These are phyloP conservation scores for Sinapis alba DNA, from an alignment of 441 rosid genomes.

Conservation along the genomic window DNA sequence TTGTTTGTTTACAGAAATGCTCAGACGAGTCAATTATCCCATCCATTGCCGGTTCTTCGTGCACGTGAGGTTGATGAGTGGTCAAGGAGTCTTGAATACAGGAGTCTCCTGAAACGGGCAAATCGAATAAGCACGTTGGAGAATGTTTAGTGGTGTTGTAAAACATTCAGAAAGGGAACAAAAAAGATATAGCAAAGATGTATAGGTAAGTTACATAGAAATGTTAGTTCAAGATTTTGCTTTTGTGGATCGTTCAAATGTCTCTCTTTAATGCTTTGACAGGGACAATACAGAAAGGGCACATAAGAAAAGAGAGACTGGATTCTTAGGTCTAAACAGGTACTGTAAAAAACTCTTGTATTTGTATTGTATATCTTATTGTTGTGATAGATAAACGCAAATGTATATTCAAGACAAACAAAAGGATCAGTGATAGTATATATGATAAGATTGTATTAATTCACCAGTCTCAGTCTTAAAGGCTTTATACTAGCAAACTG, in stretches of 20 bases:
- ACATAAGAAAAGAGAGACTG: constrained; percentile 15
- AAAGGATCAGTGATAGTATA: constrained; percentile 6
- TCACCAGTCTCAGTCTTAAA: constrained; percentile 38
- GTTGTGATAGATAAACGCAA: constrained; percentile 3
- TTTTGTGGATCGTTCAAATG: constrained; percentile 1
- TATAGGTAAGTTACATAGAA: constrained; percentile 27
- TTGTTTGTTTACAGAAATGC: constrained; percentile 69
- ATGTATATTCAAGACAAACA: constrained; percentile 25
- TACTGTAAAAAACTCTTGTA: constrained; percentile 26
- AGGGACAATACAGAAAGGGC: constrained; percentile 1
- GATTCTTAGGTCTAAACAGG: constrained; percentile 5
- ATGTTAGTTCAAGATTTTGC: neutral
- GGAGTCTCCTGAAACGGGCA: constrained; percentile 65
- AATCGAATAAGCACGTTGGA: constrained; percentile 41
- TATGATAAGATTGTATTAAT: constrained; percentile 19
- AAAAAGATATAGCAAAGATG: constrained; percentile 11
- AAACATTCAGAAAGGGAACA: neutral
- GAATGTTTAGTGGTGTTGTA: constrained; percentile 42
- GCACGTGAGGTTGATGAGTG: constrained; percentile 97
- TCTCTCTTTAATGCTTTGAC: constrained; percentile 12
- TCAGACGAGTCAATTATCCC: constrained; percentile 93
- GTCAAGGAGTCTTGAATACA: constrained; percentile 87
- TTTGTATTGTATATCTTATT: constrained; percentile 34
- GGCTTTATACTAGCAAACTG: constrained; percentile 87
- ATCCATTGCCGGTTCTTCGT: constrained; percentile 94